Percentiles rank a stretch among this genome's conserved stretches.
These are phyloP conservation scores for Phtheirospermum japonicum DNA, from an alignment of 257 asterid species.

Conservation along the genomic window DNA sequence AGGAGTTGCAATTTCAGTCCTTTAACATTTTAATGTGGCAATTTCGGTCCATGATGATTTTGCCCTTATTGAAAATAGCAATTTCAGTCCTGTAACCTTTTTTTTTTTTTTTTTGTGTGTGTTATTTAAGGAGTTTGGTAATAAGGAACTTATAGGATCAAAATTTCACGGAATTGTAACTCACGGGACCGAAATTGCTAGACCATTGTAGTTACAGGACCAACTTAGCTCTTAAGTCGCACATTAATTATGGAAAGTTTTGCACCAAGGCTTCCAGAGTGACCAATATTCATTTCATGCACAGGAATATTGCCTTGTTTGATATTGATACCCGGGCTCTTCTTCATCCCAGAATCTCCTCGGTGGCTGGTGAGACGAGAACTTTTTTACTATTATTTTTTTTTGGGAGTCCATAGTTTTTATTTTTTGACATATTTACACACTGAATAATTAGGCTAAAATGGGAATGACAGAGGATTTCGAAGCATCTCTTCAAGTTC, in stretches of 20 bases:
- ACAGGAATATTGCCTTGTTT: constrained; percentile 56
- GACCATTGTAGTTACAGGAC: no score
- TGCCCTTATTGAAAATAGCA: no score
- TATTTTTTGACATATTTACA: constrained; percentile 15
- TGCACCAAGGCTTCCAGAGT: background rate
- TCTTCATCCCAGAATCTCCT: constrained; percentile 81
- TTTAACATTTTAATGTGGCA: no score
- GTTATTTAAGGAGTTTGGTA: no score
- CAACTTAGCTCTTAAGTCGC: no score
- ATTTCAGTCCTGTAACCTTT: no score
- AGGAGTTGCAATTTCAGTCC: no score
- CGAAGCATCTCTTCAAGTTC: constrained; percentile 93
- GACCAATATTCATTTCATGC: constrained; percentile 18
- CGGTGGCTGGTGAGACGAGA: constrained; percentile 98
- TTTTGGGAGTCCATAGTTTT: background rate
- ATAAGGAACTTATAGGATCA: no score
- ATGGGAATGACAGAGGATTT: constrained; percentile 94
- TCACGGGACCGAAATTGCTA: no score
- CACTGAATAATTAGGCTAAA: constrained; percentile 60
- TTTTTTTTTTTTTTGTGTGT: no score
- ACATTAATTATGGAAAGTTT: background rate
- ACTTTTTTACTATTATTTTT: background rate
- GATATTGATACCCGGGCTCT: constrained; percentile 53
- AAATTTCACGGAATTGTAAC: no score
- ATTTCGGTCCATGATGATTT: no score